Conservation (phyloP, 192 early-diverging fungal species). For the Linnemannia schmuckeri region DNA sequence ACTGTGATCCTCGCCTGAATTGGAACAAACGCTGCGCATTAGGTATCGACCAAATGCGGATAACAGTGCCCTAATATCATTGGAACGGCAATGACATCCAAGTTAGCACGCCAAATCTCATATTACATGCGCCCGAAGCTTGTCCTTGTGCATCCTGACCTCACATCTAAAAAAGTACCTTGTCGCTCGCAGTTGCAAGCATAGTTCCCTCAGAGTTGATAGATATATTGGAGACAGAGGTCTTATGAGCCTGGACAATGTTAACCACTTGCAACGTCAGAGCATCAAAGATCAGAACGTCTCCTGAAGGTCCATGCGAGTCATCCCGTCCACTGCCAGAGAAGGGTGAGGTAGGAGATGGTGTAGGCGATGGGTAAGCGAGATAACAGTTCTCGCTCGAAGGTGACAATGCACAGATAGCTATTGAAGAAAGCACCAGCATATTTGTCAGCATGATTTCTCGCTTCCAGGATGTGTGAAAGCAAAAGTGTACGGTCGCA, state of each 20-base stretch:
- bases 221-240: slow-evolving; percentile 84
- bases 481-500: background rate
- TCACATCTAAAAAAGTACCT: slow-evolving; percentile 67
- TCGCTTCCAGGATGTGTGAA: background rate
- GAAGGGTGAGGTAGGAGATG: slow-evolving; percentile 69
- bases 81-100: slow-evolving; percentile 1
- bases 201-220: slow-evolving; percentile 94
- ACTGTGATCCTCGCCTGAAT: slow-evolving; percentile 95
- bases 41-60: slow-evolving; percentile 93
- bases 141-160: background rate
- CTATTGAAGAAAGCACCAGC: slow-evolving; percentile 50
- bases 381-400: slow-evolving; percentile 95
- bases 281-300: slow-evolving; percentile 95
- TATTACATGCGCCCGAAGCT: background rate
- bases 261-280: slow-evolving; percentile 89
- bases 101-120: background rate
- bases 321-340: slow-evolving; percentile 62
- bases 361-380: slow-evolving; percentile 89
- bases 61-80: slow-evolving; percentile 86
- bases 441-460: slow-evolving; percentile 2
- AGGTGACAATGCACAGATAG: slow-evolving; percentile 92
- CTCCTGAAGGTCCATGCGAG: slow-evolving; percentile 72
- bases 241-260: slow-evolving; percentile 97
- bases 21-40: slow-evolving; percentile 89
- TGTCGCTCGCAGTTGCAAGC: slow-evolving; percentile 95